phyloP scores from a whole-genome alignment of 495 filamentous ascomycete genomes.

The Arthonia radiata region DNA sequence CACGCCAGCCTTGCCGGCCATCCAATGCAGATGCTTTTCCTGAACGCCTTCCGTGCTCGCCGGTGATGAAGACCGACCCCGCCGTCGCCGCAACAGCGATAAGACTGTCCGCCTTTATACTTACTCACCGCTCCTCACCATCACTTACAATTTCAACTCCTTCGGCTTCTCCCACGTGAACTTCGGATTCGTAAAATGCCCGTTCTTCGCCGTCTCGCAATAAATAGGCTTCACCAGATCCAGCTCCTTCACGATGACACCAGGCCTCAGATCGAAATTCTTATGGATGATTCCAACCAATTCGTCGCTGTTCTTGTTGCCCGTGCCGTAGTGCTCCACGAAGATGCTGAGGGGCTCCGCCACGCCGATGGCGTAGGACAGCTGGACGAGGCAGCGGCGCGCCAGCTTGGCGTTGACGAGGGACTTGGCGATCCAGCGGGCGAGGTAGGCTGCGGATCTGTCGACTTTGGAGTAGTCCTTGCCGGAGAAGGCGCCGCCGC shows the following conservation, averaged over 20 bases:
- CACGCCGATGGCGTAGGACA: constrained; percentile 98
- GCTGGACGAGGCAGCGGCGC: constrained; percentile 81
- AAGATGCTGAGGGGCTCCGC: constrained; percentile 84
- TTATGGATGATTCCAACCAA: constrained; percentile 75
- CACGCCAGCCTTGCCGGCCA: no score
- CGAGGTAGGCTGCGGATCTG: constrained; percentile 89
- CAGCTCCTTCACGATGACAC: constrained; percentile 95
- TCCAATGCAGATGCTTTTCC: no score
- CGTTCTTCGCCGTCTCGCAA: constrained; percentile 95
- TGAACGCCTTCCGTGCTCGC: no score
- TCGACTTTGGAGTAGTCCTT: constrained; percentile 99
- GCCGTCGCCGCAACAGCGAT: no score
- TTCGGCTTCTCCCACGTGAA: constrained; percentile 98
- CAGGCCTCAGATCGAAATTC: constrained; percentile 93
- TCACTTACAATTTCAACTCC: constrained; percentile 74
- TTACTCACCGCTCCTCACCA: no score
- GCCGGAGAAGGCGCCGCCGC: constrained; percentile 98
- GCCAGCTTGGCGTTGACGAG: constrained; percentile 69
- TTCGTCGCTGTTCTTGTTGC: constrained; percentile 45
- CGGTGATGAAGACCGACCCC: no score
- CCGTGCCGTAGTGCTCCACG: constrained; percentile 68
- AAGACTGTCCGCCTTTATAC: no score
- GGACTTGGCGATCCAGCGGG: constrained; percentile 97
- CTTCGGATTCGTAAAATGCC: constrained; percentile 96
- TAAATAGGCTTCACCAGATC: constrained; percentile 92